phyloP scores from a whole-genome alignment of 2,329 filamentous ascomycete genomes.

The Ceratocystis destructans region DNA sequence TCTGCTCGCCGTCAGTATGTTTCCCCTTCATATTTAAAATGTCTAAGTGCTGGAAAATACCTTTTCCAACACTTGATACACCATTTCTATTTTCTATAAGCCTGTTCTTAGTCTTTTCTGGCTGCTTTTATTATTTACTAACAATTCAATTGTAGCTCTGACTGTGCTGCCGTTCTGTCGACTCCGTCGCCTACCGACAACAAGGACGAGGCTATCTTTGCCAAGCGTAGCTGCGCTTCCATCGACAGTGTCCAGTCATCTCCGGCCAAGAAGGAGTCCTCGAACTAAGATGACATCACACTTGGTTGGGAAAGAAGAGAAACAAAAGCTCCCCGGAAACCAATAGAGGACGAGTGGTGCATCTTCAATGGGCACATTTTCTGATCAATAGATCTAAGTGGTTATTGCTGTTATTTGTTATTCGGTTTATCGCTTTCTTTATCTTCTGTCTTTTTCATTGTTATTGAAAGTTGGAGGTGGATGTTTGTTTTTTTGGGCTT shows the following conservation, averaged over 20 bases:
- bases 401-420: conserved; percentile 9
- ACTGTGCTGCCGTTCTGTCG: conserved; percentile 26
- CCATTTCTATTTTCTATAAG: neutral
- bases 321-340: neutral
- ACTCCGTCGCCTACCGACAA: conserved; percentile 35
- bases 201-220: conserved; percentile 42
- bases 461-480: conserved; percentile 7
- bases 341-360: neutral
- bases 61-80: conserved; percentile 20
- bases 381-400: conserved; percentile 5
- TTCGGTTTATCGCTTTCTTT: conserved; percentile 11
- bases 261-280: conserved; percentile 28
- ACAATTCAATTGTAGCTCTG: conserved; percentile 30
- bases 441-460: conserved; percentile 10
- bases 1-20: conserved; percentile 14
- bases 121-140: conserved; percentile 23
- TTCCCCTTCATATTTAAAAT: neutral
- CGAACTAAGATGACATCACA: conserved; percentile 5
- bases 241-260: conserved; percentile 37
- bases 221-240: conserved; percentile 35
- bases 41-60: conserved; percentile 14
- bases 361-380: conserved; percentile 1
- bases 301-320: conserved; percentile 3
- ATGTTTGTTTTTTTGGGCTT: conserved; percentile 1
- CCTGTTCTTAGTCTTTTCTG: neutral